Evolutionary conservation across 2,329 filamentous ascomycete genomes (phyloP), one percentile per base, ranked within the genome.

Genomic region (Lecanicillium sp.): DNA sequence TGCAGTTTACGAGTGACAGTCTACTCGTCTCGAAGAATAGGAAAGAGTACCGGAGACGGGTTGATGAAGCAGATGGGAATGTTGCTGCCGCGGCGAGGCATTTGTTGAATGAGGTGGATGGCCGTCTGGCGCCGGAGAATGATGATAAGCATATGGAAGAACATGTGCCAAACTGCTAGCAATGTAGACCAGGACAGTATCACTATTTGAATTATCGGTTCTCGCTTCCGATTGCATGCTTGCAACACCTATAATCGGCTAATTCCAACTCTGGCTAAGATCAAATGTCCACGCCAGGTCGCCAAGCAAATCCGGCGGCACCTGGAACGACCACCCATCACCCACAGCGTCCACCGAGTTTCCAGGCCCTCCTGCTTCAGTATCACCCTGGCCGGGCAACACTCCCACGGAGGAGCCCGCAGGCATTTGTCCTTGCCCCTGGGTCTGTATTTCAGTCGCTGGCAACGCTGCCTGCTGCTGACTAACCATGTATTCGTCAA

Each of bases 1-100:
- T 60, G 1, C 56, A 73, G 29, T 73, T 74, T 50, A 63, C 65
- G 4, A 62, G 58, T 13, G 43, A 57, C n/a, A 68, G 61, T 43
- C 59, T 64, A 9, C 57, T 65, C n/a, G 68, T 69, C 40, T 57
- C 48, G 37, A 61, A 60, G 57, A 54, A 63, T 14, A 70, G 70
- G 66, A 63, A 67, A 43, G 43, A 48, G 33, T 48, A 49, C 28
- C 16, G 49, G 19, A 39, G 44, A n/a, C 45, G 48, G 4, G 38
- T 51, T 12, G 40, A 30, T 20, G 41, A 48, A 16, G 48, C 47
- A 8, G 44, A 45, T 9, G 48, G 45, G 19, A 49, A 43, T n/a
- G 41, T 45, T 19, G 46, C 46, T 0, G 43, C 45, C 9, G 45
- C 47, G 5, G 46, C 48, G 9, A 39, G 48, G 9, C 33, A 30